A percentile compares a stretch with the other conserved stretches of the same genome.
Conservation (phyloP, 169 alveolate species). For the Babesia bovis region DNA sequence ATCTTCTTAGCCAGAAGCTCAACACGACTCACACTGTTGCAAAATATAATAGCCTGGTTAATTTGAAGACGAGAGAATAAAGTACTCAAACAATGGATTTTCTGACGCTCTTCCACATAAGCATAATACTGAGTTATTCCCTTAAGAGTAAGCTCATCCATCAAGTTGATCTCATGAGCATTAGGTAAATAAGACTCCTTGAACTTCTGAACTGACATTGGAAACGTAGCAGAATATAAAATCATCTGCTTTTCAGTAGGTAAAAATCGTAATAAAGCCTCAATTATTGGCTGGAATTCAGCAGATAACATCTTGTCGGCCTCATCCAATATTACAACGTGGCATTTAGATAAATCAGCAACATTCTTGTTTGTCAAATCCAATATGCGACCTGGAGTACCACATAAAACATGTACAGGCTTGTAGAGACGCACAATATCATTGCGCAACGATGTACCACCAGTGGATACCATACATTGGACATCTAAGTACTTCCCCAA, state of each 20-base stretch:
- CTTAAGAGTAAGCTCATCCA: constrained; percentile 97
- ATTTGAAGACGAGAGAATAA: constrained; percentile 92
- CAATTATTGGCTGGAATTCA: constrained; percentile 95
- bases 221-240: constrained; percentile 98
- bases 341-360: constrained; percentile 88
- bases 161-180: constrained; percentile 94
- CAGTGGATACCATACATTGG: constrained; percentile 98
- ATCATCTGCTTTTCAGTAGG: constrained; percentile 92
- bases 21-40: constrained; percentile 98
- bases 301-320: constrained; percentile 98
- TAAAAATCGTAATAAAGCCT: constrained; percentile 89
- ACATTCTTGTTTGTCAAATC: constrained; percentile 94
- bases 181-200: constrained; percentile 92
- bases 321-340: constrained; percentile 95
- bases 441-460: constrained; percentile 97
- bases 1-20: constrained; percentile 98
- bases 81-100: constrained; percentile 97
- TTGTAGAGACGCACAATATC: constrained; percentile 94
- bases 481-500: constrained; percentile 95
- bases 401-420: constrained; percentile 96
- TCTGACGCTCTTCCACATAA: constrained; percentile 96
- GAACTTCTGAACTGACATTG: constrained; percentile 95
- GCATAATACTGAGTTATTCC: constrained; percentile 99
- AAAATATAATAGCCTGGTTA: constrained; percentile 97
- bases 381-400: constrained; percentile 99